Conservation (phyloP, 2,329 filamentous ascomycete species). For the Aureobasidium vineae region DNA sequence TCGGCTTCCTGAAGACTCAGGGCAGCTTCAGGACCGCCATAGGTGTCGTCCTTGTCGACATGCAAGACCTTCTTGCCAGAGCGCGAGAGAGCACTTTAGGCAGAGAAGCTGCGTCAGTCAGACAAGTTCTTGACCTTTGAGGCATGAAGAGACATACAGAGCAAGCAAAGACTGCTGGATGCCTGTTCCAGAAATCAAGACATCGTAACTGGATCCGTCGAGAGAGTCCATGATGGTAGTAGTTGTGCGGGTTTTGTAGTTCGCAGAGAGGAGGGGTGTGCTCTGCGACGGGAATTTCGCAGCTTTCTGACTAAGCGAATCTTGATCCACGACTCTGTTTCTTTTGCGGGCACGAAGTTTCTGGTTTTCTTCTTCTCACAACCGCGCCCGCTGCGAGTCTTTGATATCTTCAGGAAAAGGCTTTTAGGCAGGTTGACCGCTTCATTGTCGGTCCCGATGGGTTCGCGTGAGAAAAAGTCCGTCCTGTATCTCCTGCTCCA, state of each 20-base stretch:
- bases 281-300: too few species aligned
- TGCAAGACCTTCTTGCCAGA: conserved; percentile 90
- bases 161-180: conserved; percentile 54
- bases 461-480: conserved; percentile 46
- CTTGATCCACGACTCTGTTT: neutral
- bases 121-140: conserved; percentile 48
- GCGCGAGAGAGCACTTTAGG: conserved; percentile 79
- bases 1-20: conserved; percentile 80
- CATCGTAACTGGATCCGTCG: conserved; percentile 52
- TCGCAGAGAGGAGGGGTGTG: conserved; percentile 19
- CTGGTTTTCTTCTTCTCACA: conserved; percentile 24
- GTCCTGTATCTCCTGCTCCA: conserved; percentile 55
- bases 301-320: conserved; percentile 22
- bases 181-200: conserved; percentile 54
- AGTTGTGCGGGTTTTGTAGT: conserved; percentile 1
- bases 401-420: conserved; percentile 30
- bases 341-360: neutral
- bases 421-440: conserved; percentile 33
- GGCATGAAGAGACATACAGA: conserved; percentile 45
- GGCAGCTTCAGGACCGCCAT: conserved; percentile 81
- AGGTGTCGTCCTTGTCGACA: conserved; percentile 82
- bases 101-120: conserved; percentile 66
- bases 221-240: conserved; percentile 50
- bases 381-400: conserved; percentile 39
- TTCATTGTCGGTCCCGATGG: conserved; percentile 46